Base-by-base conservation (phyloP, 768 basidiomycete genomes). In the Cyclocybe cylindracea region DNA sequence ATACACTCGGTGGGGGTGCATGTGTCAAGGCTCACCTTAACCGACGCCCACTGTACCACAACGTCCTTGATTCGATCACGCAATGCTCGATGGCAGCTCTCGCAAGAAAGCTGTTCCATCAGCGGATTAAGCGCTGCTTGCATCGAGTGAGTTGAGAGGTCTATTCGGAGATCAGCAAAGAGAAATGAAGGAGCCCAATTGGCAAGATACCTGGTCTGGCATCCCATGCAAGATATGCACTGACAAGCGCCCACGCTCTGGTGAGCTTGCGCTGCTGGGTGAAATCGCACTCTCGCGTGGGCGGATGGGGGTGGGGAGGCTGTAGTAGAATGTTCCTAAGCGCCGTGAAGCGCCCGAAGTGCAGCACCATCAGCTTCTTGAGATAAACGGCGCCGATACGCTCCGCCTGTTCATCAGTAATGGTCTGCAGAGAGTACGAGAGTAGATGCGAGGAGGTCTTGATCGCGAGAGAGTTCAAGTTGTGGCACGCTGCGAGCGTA, bases 11-110 rank as follows among this genome's bases (percentile, higher is more conserved):
- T 24, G 5, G 24, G 24, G 24, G 5, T 2, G 24, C 5, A 2
- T 24, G 24, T 24, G 5, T 24, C 24, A 24, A 5, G 24, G 24
- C 58, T 32, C 55, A 82, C 82, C 70, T 83, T 84, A 34, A 84
- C 79, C 2, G 72, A 68, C 4, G 79, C 75, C 83, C 83, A 84
- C 57, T 80, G 74, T 11, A 73, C 58, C 16, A 81, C 59, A 29
- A 83, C 71, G 16, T 70, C 67, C 51, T 72, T 75, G 31, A 83
- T 70, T n/a, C 79, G 72, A 24, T 76, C 75, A 35, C 69, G 62
- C 34, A 85, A 64, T 10, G 68, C 60, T 13, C 64, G 51, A 43
- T 70, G 70, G 60, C 83, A 84, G 10, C 71, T 55, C 1, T 72
- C 68, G 64, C 83, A 84, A 5, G 65, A 55, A 1, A 84, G 58